Evolutionary conservation across 1,139 yeast species (phyloP).

Genomic region (Pichia norvegensis): DNA sequence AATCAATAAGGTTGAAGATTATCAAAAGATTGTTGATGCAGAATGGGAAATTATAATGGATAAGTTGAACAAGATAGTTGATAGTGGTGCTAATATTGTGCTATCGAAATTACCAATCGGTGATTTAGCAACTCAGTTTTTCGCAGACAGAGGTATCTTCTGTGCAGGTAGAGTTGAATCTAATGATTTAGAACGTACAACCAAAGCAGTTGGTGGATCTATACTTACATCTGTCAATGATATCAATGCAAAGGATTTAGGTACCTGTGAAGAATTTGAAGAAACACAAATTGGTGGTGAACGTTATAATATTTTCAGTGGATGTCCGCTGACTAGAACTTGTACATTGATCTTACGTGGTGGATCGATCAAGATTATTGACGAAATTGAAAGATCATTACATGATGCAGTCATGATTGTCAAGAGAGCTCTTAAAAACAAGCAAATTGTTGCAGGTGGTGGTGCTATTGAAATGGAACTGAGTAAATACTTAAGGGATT

Average conservation of each 20-base stretch:
- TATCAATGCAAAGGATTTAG: constrained; percentile 58
- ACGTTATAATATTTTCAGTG: constrained; percentile 84
- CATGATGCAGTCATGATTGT: constrained; percentile 99
- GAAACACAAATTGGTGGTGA: constrained; percentile 95
- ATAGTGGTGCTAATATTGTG: constrained; percentile 86
- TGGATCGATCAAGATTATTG: constrained; percentile 97
- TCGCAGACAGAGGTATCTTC: constrained; percentile 92
- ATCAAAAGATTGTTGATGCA: constrained; percentile 95
- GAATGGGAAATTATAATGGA: constrained; percentile 93
- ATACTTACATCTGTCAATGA: constrained; percentile 87
- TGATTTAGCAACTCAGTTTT: constrained; percentile 94
- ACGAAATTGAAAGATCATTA: constrained; percentile 93
- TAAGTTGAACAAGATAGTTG: constrained; percentile 74
- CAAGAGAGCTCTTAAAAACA: constrained; percentile 85
- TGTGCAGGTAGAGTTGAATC: constrained; percentile 93
- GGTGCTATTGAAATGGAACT: constrained; percentile 99
- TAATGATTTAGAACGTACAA: constrained; percentile 89
- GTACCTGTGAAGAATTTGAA: constrained; percentile 80
- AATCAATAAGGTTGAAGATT: constrained; percentile 86
- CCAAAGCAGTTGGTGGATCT: constrained; percentile 89
- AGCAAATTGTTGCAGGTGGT: constrained; percentile 91
- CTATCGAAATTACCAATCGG: constrained; percentile 95
- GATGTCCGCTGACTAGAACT: constrained; percentile 88
- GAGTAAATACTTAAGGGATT: constrained; percentile 79
- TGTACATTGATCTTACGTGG: constrained; percentile 93